phyloP scores from a whole-genome alignment of 2,329 filamentous ascomycete species.

The Pseudopyrenochaeta lycopersici region DNA sequence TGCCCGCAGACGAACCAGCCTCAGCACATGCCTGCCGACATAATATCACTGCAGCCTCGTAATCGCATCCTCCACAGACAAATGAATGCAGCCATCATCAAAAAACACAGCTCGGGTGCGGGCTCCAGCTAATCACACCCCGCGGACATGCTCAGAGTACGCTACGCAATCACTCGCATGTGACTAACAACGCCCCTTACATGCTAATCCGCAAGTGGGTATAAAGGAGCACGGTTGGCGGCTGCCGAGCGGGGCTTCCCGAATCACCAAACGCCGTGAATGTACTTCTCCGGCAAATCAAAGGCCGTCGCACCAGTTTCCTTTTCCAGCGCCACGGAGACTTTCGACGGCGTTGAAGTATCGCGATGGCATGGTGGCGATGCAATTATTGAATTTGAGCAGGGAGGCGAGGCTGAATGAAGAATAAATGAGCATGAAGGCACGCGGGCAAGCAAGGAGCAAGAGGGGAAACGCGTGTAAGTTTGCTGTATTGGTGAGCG shows the following conservation, averaged over 20 bases:
- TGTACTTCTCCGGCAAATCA: constrained; percentile 16
- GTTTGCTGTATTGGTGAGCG: not conserved
- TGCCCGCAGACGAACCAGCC: not conserved
- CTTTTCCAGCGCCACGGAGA: not conserved
- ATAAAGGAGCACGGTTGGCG: constrained; percentile 19
- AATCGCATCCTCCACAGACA: not conserved
- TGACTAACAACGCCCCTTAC: constrained; percentile 23
- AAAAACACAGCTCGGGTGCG: constrained; percentile 1
- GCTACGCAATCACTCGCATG: constrained; percentile 32
- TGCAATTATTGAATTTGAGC: not conserved
- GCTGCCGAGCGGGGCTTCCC: constrained; percentile 34
- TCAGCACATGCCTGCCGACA: too few species aligned
- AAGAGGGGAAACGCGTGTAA: too few species aligned
- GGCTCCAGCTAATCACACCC: constrained; percentile 15
- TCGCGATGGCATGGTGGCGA: not conserved
- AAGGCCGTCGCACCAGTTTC: constrained; percentile 8
- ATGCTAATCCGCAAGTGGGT: constrained; percentile 8
- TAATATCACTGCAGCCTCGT: not conserved
- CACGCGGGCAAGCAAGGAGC: too few species aligned
- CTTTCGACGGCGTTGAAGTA: not conserved
- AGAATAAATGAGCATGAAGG: too few species aligned
- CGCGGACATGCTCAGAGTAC: constrained; percentile 9
- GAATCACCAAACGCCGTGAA: constrained; percentile 17
- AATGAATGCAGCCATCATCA: not conserved
- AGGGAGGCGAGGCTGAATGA: too few species aligned